A percentile compares a stretch with the other conserved stretches of the same genome.
Conservation (phyloP, 306 rosid genomes). For the Spatholobus suberectus region DNA sequence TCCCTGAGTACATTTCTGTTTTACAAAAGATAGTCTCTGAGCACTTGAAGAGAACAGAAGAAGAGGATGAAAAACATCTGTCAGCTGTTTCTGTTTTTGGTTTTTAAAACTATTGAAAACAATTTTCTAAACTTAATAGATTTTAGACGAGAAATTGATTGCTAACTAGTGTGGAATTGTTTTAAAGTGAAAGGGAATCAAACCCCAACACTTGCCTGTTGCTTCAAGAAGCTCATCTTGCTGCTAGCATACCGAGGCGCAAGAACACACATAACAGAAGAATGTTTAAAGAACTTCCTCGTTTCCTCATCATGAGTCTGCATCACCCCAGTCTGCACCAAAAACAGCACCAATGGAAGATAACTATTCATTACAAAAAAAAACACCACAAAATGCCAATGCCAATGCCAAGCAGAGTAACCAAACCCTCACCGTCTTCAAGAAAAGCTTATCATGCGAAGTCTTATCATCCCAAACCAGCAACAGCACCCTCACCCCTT, state of each 20-base stretch:
- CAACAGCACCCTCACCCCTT: constrained; percentile 85
- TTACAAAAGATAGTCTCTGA: background rate
- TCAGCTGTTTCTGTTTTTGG: background rate
- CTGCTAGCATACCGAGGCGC: constrained; percentile 85
- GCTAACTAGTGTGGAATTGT: background rate
- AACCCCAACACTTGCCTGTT: constrained; percentile 61
- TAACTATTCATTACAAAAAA: background rate
- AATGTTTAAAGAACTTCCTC: constrained; percentile 81
- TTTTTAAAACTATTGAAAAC: background rate
- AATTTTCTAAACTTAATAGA: background rate
- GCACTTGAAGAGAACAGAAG: background rate
- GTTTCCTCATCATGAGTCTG: constrained; percentile 94
- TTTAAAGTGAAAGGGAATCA: background rate
- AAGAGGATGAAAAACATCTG: background rate
- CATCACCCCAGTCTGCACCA: constrained; percentile 84
- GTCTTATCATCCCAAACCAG: constrained; percentile 96
- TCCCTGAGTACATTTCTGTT: background rate
- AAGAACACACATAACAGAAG: constrained; percentile 88
- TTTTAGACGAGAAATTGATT: background rate
- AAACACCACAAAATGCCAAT: background rate
- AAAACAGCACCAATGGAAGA: background rate
- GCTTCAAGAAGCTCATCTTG: constrained; percentile 76
- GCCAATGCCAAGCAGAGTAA: background rate
- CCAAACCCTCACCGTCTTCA: constrained; percentile 61
- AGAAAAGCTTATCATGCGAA: constrained; percentile 67